Evolutionary conservation across 345 rosid genomes (phyloP).

Genomic region (Syzygium aqueum): DNA sequence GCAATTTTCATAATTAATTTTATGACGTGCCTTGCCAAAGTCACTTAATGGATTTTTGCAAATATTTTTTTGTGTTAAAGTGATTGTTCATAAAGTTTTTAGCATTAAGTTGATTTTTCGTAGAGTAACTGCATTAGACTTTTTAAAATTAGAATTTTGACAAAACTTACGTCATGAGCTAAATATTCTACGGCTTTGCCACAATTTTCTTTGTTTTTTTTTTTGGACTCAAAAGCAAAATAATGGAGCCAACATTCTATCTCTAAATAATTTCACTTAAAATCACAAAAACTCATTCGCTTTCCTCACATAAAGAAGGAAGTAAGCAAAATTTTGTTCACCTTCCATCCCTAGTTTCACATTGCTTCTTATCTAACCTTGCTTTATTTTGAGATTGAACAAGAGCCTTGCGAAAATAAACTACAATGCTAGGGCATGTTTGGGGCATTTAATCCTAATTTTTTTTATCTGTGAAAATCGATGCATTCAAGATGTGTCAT

Average conservation of each 20-base stretch:
- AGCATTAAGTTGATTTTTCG: neutral
- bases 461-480: neutral
- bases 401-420: neutral
- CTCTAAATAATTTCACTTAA: neutral
- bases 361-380: neutral
- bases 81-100: no score
- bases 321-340: neutral
- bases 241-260: neutral
- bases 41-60: no score
- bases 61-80: neutral
- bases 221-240: neutral
- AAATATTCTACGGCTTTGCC: neutral
- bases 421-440: neutral
- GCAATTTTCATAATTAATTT: neutral
- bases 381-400: neutral
- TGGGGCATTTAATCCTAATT: neutral
- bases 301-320: neutral
- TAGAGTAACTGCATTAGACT: accelerated
- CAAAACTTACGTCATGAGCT: neutral
- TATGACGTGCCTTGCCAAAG: neutral
- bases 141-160: neutral
- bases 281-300: neutral
- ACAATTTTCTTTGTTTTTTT: neutral
- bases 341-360: neutral
- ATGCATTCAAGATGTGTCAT: neutral